Evolutionary conservation across 768 basidiomycete species (phyloP).

Genomic region (Daedaleopsis nitida): DNA sequence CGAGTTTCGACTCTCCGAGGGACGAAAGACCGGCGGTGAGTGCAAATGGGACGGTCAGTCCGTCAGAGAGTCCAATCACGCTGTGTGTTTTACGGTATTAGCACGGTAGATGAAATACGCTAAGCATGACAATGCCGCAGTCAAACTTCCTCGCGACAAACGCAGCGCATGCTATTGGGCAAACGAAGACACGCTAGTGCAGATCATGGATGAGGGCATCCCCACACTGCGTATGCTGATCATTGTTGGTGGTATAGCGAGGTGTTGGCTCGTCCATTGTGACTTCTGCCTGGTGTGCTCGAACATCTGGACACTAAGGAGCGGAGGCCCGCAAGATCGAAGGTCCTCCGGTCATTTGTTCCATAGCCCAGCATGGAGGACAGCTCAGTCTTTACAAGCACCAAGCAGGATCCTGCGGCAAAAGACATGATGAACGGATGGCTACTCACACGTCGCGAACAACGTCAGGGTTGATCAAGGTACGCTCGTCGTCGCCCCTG

Average conservation of each 20-base stretch:
- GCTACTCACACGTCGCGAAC: constrained; percentile 79
- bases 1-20: constrained; percentile 86
- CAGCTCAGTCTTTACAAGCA: no score
- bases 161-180: not conserved
- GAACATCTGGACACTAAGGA: not conserved
- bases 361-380: no score
- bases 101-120: constrained; percentile 3
- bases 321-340: not conserved
- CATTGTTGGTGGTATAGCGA: not conserved
- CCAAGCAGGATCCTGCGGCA: no score
- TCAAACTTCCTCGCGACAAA: not conserved
- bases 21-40: constrained; percentile 88
- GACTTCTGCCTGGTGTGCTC: no score
- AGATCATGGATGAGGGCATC: not conserved
- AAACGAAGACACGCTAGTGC: not conserved
- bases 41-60: constrained; percentile 90
- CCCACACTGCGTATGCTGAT: no score
- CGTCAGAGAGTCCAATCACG: constrained; percentile 89
- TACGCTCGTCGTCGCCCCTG: constrained; percentile 76
- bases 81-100: constrained; percentile 38
- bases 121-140: not conserved
- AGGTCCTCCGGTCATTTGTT: not conserved
- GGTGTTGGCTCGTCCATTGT: not conserved
- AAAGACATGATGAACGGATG: constrained; percentile 4
- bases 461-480: constrained; percentile 83